Conservation (phyloP, 177 flowering plant genomes). For the Vitis hybrid region DNA sequence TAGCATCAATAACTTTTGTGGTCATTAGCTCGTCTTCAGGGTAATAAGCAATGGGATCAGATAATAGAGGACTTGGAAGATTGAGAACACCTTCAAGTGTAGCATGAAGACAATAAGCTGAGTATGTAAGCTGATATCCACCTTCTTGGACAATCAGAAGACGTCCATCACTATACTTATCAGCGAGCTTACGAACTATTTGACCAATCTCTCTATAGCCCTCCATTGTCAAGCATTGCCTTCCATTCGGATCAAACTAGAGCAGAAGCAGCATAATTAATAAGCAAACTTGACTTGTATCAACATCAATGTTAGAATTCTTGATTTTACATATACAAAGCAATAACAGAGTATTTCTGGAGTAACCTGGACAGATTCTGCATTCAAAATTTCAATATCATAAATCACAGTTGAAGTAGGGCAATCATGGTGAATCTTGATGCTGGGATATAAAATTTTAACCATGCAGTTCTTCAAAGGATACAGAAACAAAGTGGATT, state of each 20-base stretch:
- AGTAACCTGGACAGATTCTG: not conserved
- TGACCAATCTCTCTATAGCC: conserved; percentile 73
- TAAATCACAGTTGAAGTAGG: too few species aligned
- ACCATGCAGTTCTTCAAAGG: too few species aligned
- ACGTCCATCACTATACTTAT: conserved; percentile 57
- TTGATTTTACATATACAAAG: not conserved
- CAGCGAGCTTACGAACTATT: conserved; percentile 48
- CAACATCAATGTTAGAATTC: not conserved
- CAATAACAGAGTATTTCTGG: not conserved
- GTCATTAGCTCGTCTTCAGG: conserved; percentile 75
- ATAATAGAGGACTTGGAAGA: conserved; percentile 54
- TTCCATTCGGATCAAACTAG: conserved; percentile 98
- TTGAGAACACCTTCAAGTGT: conserved; percentile 85
- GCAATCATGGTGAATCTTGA: too few species aligned
- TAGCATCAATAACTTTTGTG: conserved; percentile 50
- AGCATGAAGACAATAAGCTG: conserved; percentile 92
- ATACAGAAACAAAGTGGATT: too few species aligned
- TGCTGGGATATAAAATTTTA: too few species aligned
- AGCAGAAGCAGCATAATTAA: conserved; percentile 1
- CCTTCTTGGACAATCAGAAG: conserved; percentile 91
- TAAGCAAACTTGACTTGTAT: not conserved
- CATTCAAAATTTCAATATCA: too few species aligned
- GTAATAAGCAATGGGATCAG: conserved; percentile 82
- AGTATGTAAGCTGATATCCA: conserved; percentile 91
- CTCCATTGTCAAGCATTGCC: conserved; percentile 92